Conservation (phyloP, 768 basidiomycete genomes). For the Lentinula lateritia region DNA sequence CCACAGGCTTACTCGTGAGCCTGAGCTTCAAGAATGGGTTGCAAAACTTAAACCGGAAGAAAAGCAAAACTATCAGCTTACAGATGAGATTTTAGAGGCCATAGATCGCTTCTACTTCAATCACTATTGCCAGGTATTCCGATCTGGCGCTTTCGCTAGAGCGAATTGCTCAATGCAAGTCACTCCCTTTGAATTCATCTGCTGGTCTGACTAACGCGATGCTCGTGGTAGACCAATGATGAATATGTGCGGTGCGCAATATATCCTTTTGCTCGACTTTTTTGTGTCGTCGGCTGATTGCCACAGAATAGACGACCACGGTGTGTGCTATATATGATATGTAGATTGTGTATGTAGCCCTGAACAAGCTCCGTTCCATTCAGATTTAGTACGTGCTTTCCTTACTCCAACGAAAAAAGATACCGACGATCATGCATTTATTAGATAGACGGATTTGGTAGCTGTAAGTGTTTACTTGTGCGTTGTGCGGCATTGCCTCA, state of each 20-base stretch:
- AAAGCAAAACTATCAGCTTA: conserved; percentile 56
- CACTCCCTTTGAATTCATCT: not conserved
- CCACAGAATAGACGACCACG: conserved; percentile 62
- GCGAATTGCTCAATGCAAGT: conserved; percentile 89
- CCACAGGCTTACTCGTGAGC: conserved; percentile 72
- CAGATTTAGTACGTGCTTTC: conserved; percentile 57
- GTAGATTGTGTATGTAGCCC: conserved; percentile 13
- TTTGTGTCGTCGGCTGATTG: not conserved
- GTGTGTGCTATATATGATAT: conserved; percentile 31
- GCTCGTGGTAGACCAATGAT: conserved; percentile 62
- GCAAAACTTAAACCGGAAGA: conserved; percentile 47
- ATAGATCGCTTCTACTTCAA: conserved; percentile 89
- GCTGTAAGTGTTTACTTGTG: not conserved
- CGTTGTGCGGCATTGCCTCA: conserved; percentile 1
- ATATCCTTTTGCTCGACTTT: not conserved
- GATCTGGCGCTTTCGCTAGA: conserved; percentile 84
- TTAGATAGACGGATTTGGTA: conserved; percentile 1
- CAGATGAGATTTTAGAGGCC: conserved; percentile 64
- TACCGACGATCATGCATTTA: not conserved
- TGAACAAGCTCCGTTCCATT: not conserved
- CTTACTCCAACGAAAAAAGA: conserved; percentile 45
- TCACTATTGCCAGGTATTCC: conserved; percentile 84
- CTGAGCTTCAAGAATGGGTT: conserved; percentile 87
- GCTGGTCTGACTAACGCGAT: not conserved
- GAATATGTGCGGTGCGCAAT: conserved; percentile 70